phyloP scores from a whole-genome alignment of 2,329 filamentous ascomycete species.

The Pestalotiopsis sp. region DNA sequence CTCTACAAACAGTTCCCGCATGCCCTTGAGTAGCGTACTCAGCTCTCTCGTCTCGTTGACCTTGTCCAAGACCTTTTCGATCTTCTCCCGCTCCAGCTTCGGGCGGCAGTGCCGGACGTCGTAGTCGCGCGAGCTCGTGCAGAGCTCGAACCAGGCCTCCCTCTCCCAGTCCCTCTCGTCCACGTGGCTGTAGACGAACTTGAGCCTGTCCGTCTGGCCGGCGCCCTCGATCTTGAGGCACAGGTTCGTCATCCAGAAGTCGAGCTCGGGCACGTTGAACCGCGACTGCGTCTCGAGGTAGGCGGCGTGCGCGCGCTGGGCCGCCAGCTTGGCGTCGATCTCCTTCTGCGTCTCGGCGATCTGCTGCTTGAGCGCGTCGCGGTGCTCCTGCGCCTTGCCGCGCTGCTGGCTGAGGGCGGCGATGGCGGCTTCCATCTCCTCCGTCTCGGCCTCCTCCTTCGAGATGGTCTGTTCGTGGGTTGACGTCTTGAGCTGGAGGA shows the following conservation, averaged over 20 bases:
- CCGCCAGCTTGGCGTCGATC: constrained; percentile 71
- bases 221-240: constrained; percentile 89
- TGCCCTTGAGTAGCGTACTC: constrained; percentile 74
- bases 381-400: constrained; percentile 59
- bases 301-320: constrained; percentile 71
- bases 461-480: constrained; percentile 74
- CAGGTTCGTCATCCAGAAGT: constrained; percentile 93
- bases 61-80: constrained; percentile 75
- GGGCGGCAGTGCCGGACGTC: constrained; percentile 80
- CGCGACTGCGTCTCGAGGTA: constrained; percentile 82
- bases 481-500: constrained; percentile 70
- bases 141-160: constrained; percentile 92
- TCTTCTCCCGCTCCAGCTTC: constrained; percentile 76
- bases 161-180: constrained; percentile 85
- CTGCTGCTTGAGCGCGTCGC: constrained; percentile 61
- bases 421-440: constrained; percentile 71
- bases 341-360: constrained; percentile 70
- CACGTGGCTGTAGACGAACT: constrained; percentile 87
- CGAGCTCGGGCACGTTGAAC: constrained; percentile 89
- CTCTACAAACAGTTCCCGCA: constrained; percentile 78
- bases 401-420: constrained; percentile 60
- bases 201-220: constrained; percentile 79
- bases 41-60: constrained; percentile 82
- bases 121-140: constrained; percentile 81
- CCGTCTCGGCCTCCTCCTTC: constrained; percentile 76